These are phyloP conservation scores for Canna indica DNA, from an alignment of 176 grass and related monocot species.

Conservation along the genomic window DNA sequence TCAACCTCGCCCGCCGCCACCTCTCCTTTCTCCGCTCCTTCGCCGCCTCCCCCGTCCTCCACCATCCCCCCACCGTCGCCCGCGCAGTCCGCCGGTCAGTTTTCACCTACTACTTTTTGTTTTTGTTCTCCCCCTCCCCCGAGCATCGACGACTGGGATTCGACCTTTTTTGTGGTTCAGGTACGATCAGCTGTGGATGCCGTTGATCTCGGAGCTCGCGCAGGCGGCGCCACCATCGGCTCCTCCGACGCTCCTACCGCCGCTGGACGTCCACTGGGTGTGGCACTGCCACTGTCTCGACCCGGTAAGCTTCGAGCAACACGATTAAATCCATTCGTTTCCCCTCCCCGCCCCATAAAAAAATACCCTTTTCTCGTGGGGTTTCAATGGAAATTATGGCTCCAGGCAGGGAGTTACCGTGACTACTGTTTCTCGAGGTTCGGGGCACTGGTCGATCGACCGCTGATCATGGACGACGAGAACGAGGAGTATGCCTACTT, in stretches of 20 bases:
- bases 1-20: constrained; percentile 49
- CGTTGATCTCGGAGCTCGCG: constrained; percentile 31
- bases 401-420: constrained; percentile 41
- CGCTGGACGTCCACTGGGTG: constrained; percentile 62
- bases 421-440: constrained; percentile 64
- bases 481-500: constrained; percentile 62
- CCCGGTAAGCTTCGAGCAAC: constrained; percentile 25
- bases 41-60: constrained; percentile 6
- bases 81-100: constrained; percentile 26
- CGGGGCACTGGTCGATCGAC: constrained; percentile 49
- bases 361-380: not conserved
- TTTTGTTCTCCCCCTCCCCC: too few species aligned
- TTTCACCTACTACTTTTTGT: not conserved
- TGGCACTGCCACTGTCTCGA: constrained; percentile 89
- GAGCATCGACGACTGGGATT: not conserved
- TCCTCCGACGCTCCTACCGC: constrained; percentile 54
- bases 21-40: constrained; percentile 60
- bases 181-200: constrained; percentile 88
- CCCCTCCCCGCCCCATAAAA: not conserved
- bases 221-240: constrained; percentile 20
- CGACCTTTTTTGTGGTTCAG: constrained; percentile 19
- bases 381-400: not conserved
- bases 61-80: constrained; percentile 11
- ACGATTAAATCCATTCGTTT: not conserved
- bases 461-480: constrained; percentile 60